A percentile compares a stretch with the other conserved stretches of the same genome.
These are phyloP conservation scores for Gonium pectorale DNA, from an alignment of 139 green algal species.

Conservation along the genomic window DNA sequence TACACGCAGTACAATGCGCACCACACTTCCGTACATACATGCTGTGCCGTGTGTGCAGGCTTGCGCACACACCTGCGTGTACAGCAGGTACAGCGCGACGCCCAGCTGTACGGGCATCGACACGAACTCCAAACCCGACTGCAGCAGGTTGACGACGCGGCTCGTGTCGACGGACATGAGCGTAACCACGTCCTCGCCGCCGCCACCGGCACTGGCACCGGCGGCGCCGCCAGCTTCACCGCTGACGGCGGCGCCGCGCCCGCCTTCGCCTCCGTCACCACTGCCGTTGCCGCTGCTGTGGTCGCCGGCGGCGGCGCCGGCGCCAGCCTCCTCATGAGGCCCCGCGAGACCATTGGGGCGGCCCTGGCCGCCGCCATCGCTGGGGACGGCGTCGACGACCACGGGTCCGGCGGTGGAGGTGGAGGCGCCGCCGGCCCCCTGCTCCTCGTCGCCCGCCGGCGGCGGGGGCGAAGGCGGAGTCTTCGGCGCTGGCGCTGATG, in stretches of 20 bases:
- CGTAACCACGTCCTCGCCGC: constrained; percentile 50
- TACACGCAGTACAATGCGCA: too few species aligned
- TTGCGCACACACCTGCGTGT: constrained; percentile 76
- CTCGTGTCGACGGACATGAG: constrained; percentile 80
- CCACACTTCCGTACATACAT: too few species aligned
- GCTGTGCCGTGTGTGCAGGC: too few species aligned
- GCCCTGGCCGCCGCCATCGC: too few species aligned
- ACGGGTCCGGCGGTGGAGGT: too few species aligned
- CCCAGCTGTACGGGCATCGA: constrained; percentile 85
- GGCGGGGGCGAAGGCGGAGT: too few species aligned
- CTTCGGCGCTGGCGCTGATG: neutral
- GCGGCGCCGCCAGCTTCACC: neutral
- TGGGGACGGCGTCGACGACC: too few species aligned
- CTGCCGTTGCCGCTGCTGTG: neutral
- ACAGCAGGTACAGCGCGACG: constrained; percentile 87
- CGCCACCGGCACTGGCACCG: neutral
- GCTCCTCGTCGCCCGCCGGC: too few species aligned
- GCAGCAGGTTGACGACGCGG: constrained; percentile 75
- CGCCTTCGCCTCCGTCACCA: neutral
- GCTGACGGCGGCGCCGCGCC: neutral
- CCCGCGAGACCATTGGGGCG: too few species aligned
- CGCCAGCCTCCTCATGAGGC: too few species aligned
- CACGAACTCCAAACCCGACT: constrained; percentile 89
- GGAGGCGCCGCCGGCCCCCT: neutral
- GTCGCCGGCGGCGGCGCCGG: neutral